Evolutionary conservation across 768 basidiomycete species (phyloP).

Genomic region (Cystofilobasidium capitatum): DNA sequence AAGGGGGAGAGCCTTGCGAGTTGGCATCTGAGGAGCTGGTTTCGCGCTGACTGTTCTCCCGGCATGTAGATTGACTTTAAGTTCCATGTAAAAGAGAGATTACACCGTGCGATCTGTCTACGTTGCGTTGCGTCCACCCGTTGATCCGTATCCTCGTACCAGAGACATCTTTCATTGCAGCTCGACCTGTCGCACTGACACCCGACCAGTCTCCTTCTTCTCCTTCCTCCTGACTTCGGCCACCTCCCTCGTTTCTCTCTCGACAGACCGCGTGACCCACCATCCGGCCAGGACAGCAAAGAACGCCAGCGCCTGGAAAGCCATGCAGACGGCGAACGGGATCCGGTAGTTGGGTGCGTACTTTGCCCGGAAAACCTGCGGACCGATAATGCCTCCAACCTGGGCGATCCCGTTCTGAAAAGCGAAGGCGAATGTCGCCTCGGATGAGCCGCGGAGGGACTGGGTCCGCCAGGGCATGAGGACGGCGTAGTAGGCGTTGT

Average conservation of each 20-base stretch:
- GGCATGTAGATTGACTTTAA: no score
- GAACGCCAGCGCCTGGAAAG: slow-evolving; percentile 21
- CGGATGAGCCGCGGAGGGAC: slow-evolving; percentile 27
- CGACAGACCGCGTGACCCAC: slow-evolving; percentile 26
- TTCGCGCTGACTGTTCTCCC: no score
- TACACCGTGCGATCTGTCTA: no score
- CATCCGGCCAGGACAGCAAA: slow-evolving; percentile 19
- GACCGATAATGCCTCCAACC: slow-evolving; percentile 22
- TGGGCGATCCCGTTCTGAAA: slow-evolving; percentile 29
- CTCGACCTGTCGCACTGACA: not conserved
- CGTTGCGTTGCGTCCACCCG: no score
- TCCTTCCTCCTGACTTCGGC: not conserved
- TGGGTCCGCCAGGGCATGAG: slow-evolving; percentile 30
- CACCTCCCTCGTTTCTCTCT: slow-evolving; percentile 26
- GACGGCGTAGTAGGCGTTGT: slow-evolving; percentile 10
- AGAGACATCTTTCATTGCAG: no score
- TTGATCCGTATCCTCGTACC: no score
- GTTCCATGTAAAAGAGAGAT: no score
- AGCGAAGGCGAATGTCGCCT: slow-evolving; percentile 31
- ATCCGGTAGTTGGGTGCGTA: slow-evolving; percentile 32
- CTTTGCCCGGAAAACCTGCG: slow-evolving; percentile 32
- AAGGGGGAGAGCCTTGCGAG: no score
- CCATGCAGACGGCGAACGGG: slow-evolving; percentile 30
- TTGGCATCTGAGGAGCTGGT: no score
- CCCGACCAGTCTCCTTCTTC: not conserved